A percentile compares a stretch with the other conserved stretches of the same genome.
These are phyloP conservation scores for Coemansia sp. DNA, from an alignment of 192 early-diverging fungal species.

Conservation along the genomic window DNA sequence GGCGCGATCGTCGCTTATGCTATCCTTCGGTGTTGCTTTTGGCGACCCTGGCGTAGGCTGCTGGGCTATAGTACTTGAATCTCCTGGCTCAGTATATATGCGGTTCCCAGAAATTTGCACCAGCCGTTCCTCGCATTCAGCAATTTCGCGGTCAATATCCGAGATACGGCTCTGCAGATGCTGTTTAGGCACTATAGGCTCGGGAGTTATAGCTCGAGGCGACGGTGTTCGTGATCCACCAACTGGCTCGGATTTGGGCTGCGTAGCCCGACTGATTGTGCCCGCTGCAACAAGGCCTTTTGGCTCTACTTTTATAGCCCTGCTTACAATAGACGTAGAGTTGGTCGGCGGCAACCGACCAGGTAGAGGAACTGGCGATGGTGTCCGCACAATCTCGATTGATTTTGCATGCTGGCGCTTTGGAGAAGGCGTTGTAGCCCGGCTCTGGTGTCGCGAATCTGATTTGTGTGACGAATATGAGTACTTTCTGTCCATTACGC, in stretches of 20 bases:
- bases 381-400: slow-evolving; percentile 12
- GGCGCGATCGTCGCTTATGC: slow-evolving; percentile 22
- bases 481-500: slow-evolving; percentile 10
- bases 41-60: neutral
- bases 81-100: neutral
- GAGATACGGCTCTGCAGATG: slow-evolving; percentile 35
- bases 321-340: neutral
- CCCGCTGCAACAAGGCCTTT: neutral
- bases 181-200: slow-evolving; percentile 2
- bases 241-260: neutral
- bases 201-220: slow-evolving; percentile 4
- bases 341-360: neutral
- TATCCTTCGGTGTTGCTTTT: neutral
- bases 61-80: slow-evolving; percentile 14
- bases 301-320: neutral
- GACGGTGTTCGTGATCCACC: slow-evolving; percentile 6
- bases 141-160: slow-evolving; percentile 46
- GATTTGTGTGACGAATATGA: slow-evolving; percentile 15
- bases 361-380: slow-evolving; percentile 19
- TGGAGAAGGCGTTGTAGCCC: slow-evolving; percentile 25
- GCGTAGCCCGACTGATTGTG: neutral
- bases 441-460: slow-evolving; percentile 7
- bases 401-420: neutral
- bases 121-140: slow-evolving; percentile 36
- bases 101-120: slow-evolving; percentile 25